phyloP scores from a whole-genome alignment of 78 protist genomes.

The Dictyostelium firmibasis region DNA sequence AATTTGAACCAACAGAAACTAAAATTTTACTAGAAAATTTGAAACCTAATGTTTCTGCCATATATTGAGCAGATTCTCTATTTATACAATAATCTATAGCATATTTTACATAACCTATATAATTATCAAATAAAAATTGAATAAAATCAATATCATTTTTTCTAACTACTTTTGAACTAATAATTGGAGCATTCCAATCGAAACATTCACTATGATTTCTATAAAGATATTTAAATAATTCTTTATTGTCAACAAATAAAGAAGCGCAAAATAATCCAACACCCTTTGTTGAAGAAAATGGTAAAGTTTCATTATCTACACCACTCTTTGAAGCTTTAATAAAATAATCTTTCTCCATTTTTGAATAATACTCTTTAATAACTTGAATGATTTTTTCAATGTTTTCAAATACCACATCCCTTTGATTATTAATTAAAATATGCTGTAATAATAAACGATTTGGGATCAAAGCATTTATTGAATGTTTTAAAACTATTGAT shows the following conservation, averaged over 20 bases:
- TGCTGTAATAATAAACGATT: not conserved
- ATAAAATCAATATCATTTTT: not conserved
- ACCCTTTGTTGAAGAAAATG: no score
- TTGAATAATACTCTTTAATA: no score
- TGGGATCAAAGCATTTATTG: not conserved
- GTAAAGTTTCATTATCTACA: not conserved
- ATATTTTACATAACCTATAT: not conserved
- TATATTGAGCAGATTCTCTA: not conserved
- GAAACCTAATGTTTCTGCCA: not conserved
- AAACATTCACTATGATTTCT: not conserved
- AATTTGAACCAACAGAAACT: not conserved
- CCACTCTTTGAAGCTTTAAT: not conserved
- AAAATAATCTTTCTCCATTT: no score
- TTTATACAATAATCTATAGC: not conserved
- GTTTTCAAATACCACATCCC: not conserved
- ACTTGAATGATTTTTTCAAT: not conserved
- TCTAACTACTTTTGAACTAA: not conserved
- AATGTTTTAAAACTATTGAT: not conserved
- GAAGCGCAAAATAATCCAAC: not conserved
- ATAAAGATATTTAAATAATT: no score
- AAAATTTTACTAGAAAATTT: no score
- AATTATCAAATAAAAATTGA: not conserved
- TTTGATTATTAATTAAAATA: no score
- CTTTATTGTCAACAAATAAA: not conserved
- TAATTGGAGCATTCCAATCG: not conserved